Percentiles rank a stretch among this genome's conserved stretches.
phyloP scores from a whole-genome alignment of 2,329 filamentous ascomycete genomes.

The Trichoderma brevicompactum region DNA sequence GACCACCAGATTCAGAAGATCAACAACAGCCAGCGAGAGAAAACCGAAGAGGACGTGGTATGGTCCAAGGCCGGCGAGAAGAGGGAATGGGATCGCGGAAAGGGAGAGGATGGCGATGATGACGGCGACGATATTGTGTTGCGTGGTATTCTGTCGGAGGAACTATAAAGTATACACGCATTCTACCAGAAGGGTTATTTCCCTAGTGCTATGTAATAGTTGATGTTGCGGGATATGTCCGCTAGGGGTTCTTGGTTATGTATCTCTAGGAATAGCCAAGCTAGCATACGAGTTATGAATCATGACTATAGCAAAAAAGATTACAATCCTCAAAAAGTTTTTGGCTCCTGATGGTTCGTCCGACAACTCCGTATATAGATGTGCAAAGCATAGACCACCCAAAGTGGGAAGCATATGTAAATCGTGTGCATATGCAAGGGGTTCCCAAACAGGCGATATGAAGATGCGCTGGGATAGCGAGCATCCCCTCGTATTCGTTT shows the following conservation, averaged over 20 bases:
- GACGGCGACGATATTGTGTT: neutral
- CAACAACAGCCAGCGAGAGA: constrained; percentile 55
- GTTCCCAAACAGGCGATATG: too few species aligned
- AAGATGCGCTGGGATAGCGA: too few species aligned
- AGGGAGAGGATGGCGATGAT: constrained; percentile 38
- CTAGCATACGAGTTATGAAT: neutral
- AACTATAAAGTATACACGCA: constrained; percentile 8
- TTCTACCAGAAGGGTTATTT: neutral
- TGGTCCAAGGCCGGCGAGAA: constrained; percentile 73
- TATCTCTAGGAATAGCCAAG: neutral
- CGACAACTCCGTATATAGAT: neutral
- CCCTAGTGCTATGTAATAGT: too few species aligned
- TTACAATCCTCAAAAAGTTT: neutral
- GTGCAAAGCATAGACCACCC: neutral
- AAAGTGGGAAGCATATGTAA: neutral
- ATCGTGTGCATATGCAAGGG: neutral
- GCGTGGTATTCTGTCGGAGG: constrained; percentile 29
- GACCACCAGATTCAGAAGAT: constrained; percentile 70
- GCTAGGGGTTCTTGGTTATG: neutral
- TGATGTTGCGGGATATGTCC: neutral
- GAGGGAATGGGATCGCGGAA: constrained; percentile 64
- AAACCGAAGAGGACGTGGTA: constrained; percentile 66
- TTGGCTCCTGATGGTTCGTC: neutral
- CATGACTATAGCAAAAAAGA: neutral
- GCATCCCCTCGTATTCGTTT: neutral